Evolutionary conservation across 805 yeast species (phyloP).

Genomic region (Starmerella gropengiesseri): DNA sequence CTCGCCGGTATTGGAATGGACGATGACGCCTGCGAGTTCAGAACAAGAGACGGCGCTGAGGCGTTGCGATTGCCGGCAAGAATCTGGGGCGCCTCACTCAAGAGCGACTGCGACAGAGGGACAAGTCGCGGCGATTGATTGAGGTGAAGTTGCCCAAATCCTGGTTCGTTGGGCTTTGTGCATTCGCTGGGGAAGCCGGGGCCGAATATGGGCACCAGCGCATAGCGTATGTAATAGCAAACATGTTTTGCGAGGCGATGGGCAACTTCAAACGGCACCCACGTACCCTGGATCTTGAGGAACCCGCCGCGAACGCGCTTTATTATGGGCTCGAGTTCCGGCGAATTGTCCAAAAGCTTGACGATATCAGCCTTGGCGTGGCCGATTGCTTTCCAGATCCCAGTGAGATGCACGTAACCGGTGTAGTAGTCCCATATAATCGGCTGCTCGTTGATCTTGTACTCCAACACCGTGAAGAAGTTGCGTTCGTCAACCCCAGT

Average conservation of each 20-base stretch:
- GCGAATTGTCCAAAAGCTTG: constrained; percentile 51
- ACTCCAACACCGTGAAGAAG: constrained; percentile 61
- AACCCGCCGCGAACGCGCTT: constrained; percentile 82
- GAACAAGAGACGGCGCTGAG: too few species aligned
- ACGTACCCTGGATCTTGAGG: constrained; percentile 86
- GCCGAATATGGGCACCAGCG: constrained; percentile 74
- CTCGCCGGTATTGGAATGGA: too few species aligned
- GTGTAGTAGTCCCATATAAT: constrained; percentile 78
- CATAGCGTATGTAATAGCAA: constrained; percentile 65
- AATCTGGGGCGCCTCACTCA: too few species aligned
- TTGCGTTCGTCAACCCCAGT: constrained; percentile 65
- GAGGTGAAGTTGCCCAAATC: constrained; percentile 51
- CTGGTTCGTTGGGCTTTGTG: constrained; percentile 46
- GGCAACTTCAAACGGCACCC: constrained; percentile 71
- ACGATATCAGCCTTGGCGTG: constrained; percentile 67
- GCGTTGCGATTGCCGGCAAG: too few species aligned
- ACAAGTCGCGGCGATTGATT: constrained; percentile 7
- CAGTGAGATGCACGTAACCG: constrained; percentile 79
- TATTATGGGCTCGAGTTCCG: constrained; percentile 50
- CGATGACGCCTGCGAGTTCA: too few species aligned
- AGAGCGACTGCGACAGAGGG: too few species aligned
- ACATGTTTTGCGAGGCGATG: constrained; percentile 57
- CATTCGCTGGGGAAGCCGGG: constrained; percentile 51
- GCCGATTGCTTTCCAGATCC: constrained; percentile 71
- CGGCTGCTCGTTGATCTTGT: constrained; percentile 56